Evolutionary conservation across 208 protist genomes (phyloP).

Genomic region (Leishmania lainsoni): DNA sequence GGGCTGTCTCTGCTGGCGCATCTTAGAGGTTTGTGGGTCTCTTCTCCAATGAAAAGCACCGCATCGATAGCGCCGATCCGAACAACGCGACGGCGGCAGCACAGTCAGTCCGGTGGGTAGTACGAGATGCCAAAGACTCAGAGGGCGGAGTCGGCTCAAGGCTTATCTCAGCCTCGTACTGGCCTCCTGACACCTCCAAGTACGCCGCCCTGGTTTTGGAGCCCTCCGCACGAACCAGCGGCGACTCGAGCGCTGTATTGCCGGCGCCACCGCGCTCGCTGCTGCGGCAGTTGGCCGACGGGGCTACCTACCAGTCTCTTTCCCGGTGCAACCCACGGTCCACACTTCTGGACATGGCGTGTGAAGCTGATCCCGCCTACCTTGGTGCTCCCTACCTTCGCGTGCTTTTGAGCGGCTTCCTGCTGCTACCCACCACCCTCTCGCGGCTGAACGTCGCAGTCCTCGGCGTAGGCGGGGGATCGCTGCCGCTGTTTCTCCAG

Average conservation of each 20-base stretch:
- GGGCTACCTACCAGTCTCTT: conserved; percentile 81
- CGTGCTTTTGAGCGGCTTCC: conserved; percentile 71
- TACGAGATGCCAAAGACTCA: conserved; percentile 15
- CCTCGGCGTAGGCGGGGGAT: conserved; percentile 82
- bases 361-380: conserved; percentile 58
- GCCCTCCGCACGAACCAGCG: conserved; percentile 25
- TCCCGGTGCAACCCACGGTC: conserved; percentile 72
- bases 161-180: conserved; percentile 34
- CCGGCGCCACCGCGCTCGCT: conserved; percentile 16
- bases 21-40: conserved; percentile 13
- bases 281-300: conserved; percentile 56
- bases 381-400: conserved; percentile 84
- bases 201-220: conserved; percentile 75
- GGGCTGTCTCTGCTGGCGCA: background rate
- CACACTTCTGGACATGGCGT: conserved; percentile 49
- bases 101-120: conserved; percentile 19
- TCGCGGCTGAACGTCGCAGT: conserved; percentile 65
- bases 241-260: background rate
- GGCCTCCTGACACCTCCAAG: conserved; percentile 68
- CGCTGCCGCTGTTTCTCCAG: conserved; percentile 78
- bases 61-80: background rate
- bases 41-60: conserved; percentile 41
- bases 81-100: background rate
- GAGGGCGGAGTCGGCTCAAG: background rate
- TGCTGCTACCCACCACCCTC: conserved; percentile 52